Base-by-base conservation (phyloP, 345 rosid genomes). In the Syzygium grande region DNA sequence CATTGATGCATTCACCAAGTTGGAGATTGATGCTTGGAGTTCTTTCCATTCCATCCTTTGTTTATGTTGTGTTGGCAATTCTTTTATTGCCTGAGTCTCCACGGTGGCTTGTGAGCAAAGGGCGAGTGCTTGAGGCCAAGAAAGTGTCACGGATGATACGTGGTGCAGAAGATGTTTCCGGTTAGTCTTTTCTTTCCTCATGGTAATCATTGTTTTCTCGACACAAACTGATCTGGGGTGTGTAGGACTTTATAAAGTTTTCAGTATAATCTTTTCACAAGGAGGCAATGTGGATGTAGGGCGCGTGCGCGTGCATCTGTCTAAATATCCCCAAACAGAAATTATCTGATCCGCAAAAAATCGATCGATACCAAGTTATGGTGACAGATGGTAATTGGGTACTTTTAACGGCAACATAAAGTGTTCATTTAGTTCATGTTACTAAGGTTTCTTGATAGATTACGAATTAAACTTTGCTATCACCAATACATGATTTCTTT, bases 11-110 rank as follows among this genome's bases (percentile, higher is more conserved):
- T 9, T 91, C 93, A 27, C 98, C 98, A 16, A 98, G 91, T 89
- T 98, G 99, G 99, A 97, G 99, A 91, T 85, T 97, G 94, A 98
- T 97, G 99, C 97, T 98, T 59, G 99, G 99, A 78, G 94, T 98
- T 90, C 96, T 98, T 87, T 94, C 93, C 63, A 80, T 95, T 87
- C 99, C 99, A 54, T 96, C 99, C 21, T 89, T 95, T 51, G 7
- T 93, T 54, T 96, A 95, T 90, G 92, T 94, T 89, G 88, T 85
- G 79, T 90, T 98, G 86, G 92, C 96, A 2, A 21, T 95, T 85
- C 94, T 94, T 90, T 94, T 89, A 95, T 90, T 98, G 93, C 99
- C 99, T 1, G 99, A 98, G 93, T 98, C 99, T 27, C 99, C 99
- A 11, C 90, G 99, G 90, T 98, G 99, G 99, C 96, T 98, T 22